Conservation (phyloP, 805 yeast genomes). For the Ogataea populi-albae region DNA sequence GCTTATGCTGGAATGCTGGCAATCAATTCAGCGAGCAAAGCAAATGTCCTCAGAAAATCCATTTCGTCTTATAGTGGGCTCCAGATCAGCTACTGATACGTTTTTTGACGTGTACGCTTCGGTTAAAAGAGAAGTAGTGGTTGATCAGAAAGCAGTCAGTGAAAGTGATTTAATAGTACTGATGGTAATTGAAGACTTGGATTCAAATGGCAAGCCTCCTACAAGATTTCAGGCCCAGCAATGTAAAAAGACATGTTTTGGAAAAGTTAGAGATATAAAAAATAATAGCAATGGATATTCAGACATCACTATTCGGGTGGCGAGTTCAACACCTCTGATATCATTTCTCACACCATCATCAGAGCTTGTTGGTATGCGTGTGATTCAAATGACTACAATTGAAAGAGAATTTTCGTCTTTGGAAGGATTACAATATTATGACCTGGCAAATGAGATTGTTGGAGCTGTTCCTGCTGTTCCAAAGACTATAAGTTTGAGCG, state of each 20-base stretch:
- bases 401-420: conserved; percentile 91
- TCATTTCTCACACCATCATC: conserved; percentile 60
- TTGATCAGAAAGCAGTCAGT: conserved; percentile 48
- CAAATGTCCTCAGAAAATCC: conserved; percentile 58
- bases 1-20: conserved; percentile 90
- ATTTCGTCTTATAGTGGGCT: conserved; percentile 68
- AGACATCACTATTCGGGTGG: conserved; percentile 73
- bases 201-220: conserved; percentile 27
- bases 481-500: conserved; percentile 33
- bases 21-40: conserved; percentile 72
- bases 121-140: conserved; percentile 48
- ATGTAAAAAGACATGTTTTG: conserved; percentile 59
- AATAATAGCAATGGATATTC: conserved; percentile 59
- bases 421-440: conserved; percentile 78
- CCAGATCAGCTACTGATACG: conserved; percentile 77
- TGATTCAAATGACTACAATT: conserved; percentile 84
- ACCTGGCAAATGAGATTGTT: conserved; percentile 63
- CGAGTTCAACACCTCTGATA: conserved; percentile 49
- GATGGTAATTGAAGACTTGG: conserved; percentile 46
- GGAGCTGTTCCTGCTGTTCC: conserved; percentile 59
- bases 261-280: conserved; percentile 74
- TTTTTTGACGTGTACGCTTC: conserved; percentile 86
- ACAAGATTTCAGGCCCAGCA: conserved; percentile 14
- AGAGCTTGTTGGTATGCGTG: conserved; percentile 62
- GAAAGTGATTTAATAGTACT: conserved; percentile 78